Conservation (phyloP, 495 filamentous ascomycete genomes). For the Bryoglossum gracile region DNA sequence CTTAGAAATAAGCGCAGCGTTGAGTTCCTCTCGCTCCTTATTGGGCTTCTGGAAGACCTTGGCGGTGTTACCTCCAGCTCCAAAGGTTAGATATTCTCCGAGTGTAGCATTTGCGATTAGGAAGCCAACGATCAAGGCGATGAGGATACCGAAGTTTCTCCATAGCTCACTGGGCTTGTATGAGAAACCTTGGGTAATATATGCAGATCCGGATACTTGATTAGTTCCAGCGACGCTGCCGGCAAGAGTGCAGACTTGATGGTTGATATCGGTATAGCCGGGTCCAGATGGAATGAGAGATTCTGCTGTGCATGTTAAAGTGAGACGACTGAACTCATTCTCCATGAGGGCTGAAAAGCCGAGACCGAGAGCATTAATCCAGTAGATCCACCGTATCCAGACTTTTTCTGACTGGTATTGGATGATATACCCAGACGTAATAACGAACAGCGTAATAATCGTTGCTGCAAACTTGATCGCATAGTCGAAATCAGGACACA, state of each 20-base stretch:
- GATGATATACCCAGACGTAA: constrained; percentile 75
- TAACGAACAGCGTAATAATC: constrained; percentile 69
- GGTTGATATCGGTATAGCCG: constrained; percentile 29
- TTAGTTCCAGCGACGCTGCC: constrained; percentile 16
- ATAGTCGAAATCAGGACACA: constrained; percentile 79
- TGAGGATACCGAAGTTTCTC: constrained; percentile 65
- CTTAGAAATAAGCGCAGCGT: constrained; percentile 53
- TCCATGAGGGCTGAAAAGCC: constrained; percentile 72
- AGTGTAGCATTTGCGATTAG: constrained; percentile 61
- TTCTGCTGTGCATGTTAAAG: constrained; percentile 15
- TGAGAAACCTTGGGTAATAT: constrained; percentile 34
- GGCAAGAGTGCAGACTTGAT: constrained; percentile 25
- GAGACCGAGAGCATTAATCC: constrained; percentile 68
- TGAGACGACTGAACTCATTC: constrained; percentile 59
- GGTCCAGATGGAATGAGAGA: constrained; percentile 33
- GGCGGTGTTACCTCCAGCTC: constrained; percentile 58
- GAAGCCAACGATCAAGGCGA: constrained; percentile 60
- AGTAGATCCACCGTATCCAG: constrained; percentile 59
- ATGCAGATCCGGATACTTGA: constrained; percentile 30
- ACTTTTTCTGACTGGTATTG: constrained; percentile 42
- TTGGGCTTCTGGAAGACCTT: constrained; percentile 66
- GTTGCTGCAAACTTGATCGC: constrained; percentile 74
- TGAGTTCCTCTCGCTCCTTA: constrained; percentile 60
- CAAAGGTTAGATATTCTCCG: constrained; percentile 67
- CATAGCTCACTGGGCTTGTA: constrained; percentile 55